Evolutionary conservation across 2,329 filamentous ascomycete species (phyloP).

Genomic region (Microdochium bolleyi): DNA sequence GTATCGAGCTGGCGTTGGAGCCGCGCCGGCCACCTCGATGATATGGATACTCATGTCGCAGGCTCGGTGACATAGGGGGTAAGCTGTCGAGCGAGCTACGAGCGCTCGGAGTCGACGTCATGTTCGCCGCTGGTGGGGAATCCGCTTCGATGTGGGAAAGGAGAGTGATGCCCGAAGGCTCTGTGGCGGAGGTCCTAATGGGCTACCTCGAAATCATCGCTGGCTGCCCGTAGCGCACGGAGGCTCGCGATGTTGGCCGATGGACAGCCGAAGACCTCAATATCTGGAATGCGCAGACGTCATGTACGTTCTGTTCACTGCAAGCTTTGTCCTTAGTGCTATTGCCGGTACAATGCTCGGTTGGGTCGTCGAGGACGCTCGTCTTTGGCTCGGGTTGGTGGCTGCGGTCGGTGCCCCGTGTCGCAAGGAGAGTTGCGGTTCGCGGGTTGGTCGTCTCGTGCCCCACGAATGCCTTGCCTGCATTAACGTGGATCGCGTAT

Average conservation of each 20-base stretch:
- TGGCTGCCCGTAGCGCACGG: slow-evolving; percentile 9
- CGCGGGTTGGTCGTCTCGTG: no score
- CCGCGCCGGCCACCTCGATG: slow-evolving; percentile 59
- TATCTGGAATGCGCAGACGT: slow-evolving; percentile 2
- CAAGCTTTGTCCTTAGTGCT: no score
- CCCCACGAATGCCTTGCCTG: no score
- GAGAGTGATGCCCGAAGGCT: slow-evolving; percentile 21
- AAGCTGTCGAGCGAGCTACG: slow-evolving; percentile 61
- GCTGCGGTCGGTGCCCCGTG: no score
- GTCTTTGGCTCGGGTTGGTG: no score
- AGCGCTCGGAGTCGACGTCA: background rate
- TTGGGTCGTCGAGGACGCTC: no score
- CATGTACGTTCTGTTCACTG: background rate
- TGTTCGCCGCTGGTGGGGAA: background rate
- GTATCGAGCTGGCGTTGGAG: slow-evolving; percentile 81
- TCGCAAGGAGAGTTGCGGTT: no score
- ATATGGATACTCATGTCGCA: slow-evolving; percentile 49
- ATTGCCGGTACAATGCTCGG: no score
- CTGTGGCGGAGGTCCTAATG: slow-evolving; percentile 24
- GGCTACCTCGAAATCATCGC: slow-evolving; percentile 44
- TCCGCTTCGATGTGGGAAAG: background rate
- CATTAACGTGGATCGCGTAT: no score
- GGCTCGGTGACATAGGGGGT: slow-evolving; percentile 42
- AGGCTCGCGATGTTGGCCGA: slow-evolving; percentile 1
- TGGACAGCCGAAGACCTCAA: slow-evolving; percentile 10